These are phyloP conservation scores for Chrysopogon serrulatus DNA, from an alignment of 176 grass and related monocot species.

Conservation along the genomic window DNA sequence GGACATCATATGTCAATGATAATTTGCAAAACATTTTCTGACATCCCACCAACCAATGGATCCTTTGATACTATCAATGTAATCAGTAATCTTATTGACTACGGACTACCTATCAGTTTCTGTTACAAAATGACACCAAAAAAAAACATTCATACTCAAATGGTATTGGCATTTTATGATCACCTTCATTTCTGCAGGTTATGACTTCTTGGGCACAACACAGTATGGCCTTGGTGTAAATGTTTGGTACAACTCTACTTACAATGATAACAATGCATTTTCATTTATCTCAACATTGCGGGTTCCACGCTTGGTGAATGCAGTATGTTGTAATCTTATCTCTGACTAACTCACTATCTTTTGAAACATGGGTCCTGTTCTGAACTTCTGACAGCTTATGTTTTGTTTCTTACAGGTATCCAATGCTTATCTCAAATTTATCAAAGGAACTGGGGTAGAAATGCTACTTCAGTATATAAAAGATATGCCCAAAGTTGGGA, in stretches of 20 bases:
- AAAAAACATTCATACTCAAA: background rate
- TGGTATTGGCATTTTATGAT: slow-evolving; percentile 2
- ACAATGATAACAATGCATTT: slow-evolving; percentile 58
- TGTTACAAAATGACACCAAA: background rate
- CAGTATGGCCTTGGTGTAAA: slow-evolving; percentile 51
- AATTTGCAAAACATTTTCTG: background rate
- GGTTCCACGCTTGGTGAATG: slow-evolving; percentile 80
- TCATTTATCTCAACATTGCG: slow-evolving; percentile 38
- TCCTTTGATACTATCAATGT: background rate
- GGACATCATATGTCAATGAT: background rate
- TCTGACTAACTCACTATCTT: background rate
- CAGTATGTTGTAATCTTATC: slow-evolving; percentile 41
- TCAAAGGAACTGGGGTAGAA: slow-evolving; percentile 39
- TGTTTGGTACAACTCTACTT: slow-evolving; percentile 94
- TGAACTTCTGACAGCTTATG: background rate
- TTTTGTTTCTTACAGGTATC: slow-evolving; percentile 50
- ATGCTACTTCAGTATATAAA: slow-evolving; percentile 74
- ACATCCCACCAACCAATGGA: background rate
- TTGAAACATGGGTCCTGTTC: background rate
- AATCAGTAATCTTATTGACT: background rate
- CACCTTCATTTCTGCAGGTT: slow-evolving; percentile 51
- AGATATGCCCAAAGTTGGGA: slow-evolving; percentile 86
- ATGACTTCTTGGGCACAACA: slow-evolving; percentile 72
- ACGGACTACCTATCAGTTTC: background rate
- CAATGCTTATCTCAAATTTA: slow-evolving; percentile 64